Evolutionary conservation across 441 rosid species (phyloP), one percentile per base, ranked within the genome.

Genomic region (Brassica balearica): DNA sequence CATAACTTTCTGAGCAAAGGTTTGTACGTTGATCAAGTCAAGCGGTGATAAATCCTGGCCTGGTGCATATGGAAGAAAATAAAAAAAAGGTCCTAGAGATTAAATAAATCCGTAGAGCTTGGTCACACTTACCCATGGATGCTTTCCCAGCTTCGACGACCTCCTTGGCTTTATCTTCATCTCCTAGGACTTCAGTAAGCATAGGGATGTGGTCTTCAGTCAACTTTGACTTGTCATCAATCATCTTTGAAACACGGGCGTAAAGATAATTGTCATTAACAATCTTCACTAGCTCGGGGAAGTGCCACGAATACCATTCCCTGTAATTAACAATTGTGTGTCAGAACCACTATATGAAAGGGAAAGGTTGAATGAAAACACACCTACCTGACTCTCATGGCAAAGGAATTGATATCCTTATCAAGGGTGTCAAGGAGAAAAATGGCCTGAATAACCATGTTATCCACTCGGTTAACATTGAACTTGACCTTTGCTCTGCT

Each of bases 41-140:
- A 94, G 60, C 2, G 94, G 90, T 11, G 97, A 91, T 82, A 92
- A 83, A 81, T 96, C 99, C 87, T 91, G 97, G 0, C 99, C 98
- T 96, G 89, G 9, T 67, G 61, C 61, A 60, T 15, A 55, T 14
- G 74, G 15, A 46, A 32, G 23, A 20, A 81, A 53, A 43, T n/a
- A 17, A 8, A 38, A 38, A 38, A 68, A 7, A 22, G 1, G 20
- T 60, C 20, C 22, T 19, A 71, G 61, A 80, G 1, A 70, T 10
- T 25, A 51, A 2, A 25, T 2, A 0, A 17, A 27, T 53, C 11
- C 1, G 0, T 46, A 22, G 10, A 53, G 71, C 22, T 8, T 19
- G 4, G 11, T 4, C 4, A n/a, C 27, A 10, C 1, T 56, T 56
- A 56, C 61, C 61, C 61, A 56, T 56, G 23, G 61, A 56, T 3